phyloP scores from a whole-genome alignment of 1,139 yeast species.

The Yamadazyma taylorii region DNA sequence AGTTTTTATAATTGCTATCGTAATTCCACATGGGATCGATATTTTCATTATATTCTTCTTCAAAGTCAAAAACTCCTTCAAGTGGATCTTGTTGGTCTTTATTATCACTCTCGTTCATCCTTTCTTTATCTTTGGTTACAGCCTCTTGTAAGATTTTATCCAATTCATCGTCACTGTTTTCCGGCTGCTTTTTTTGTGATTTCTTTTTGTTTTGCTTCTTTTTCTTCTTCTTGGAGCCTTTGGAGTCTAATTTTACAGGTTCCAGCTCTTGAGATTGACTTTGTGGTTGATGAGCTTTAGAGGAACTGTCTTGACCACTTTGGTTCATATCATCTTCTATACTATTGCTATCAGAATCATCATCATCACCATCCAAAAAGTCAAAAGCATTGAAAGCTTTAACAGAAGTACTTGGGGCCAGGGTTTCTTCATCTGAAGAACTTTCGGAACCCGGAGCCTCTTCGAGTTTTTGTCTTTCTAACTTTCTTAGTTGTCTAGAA shows the following conservation, averaged over 20 bases:
- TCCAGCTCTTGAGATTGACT: too few relatives aligned
- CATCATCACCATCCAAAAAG: conserved; percentile 44
- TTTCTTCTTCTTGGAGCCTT: conserved; percentile 20
- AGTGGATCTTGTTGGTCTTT: conserved; percentile 6
- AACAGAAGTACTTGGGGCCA: conserved; percentile 15
- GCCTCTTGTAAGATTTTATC: conserved; percentile 40
- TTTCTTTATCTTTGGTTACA: conserved; percentile 31
- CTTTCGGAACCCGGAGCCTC: conserved; percentile 6
- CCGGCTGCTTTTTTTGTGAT: conserved; percentile 20
- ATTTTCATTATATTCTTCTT: conserved; percentile 30
- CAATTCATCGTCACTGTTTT: conserved; percentile 41
- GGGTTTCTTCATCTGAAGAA: conserved; percentile 15
- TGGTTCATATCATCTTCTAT: conserved; percentile 24
- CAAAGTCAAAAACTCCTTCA: conserved; percentile 30
- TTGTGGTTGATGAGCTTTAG: too few relatives aligned
- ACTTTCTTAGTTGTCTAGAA: conserved; percentile 61
- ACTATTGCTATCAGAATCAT: conserved; percentile 26
- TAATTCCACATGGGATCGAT: conserved; percentile 35
- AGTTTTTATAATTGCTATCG: conserved; percentile 45
- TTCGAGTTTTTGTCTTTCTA: conserved; percentile 44
- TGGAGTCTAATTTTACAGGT: neutral
- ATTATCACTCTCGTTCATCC: conserved; percentile 15
- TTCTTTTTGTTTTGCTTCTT: conserved; percentile 20
- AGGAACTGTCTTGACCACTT: too few relatives aligned
- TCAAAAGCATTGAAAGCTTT: conserved; percentile 54